A percentile compares a stretch with the other conserved stretches of the same genome.
phyloP scores from a whole-genome alignment of 2,329 filamentous ascomycete genomes.

The Endocalyx cinctus region DNA sequence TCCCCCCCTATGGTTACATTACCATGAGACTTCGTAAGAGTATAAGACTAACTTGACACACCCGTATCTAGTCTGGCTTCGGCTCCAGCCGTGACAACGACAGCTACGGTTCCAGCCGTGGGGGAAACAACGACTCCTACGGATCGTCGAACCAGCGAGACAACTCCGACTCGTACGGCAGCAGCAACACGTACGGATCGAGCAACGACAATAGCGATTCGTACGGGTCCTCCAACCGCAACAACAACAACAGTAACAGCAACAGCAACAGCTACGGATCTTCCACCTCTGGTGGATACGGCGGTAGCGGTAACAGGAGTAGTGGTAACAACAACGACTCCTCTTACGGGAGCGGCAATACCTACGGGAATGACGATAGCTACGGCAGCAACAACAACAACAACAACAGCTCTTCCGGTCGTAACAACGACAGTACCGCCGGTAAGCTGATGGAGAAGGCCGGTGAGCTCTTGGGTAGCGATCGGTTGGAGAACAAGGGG shows the following conservation, averaged over 20 bases:
- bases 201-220: not conserved
- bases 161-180: conserved; percentile 15
- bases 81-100: conserved; percentile 15
- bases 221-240: conserved; percentile 12
- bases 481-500: conserved; percentile 44
- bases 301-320: too few species aligned
- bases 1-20: conserved; percentile 1
- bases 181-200: conserved; percentile 4
- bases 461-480: conserved; percentile 43
- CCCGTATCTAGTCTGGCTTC: conserved; percentile 15
- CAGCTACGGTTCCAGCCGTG: conserved; percentile 10
- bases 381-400: conserved; percentile 1
- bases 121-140: conserved; percentile 14
- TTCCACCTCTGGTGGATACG: conserved; percentile 15
- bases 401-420: conserved; percentile 2
- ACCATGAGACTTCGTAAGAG: not conserved
- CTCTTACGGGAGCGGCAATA: conserved; percentile 6
- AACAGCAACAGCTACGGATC: not conserved
- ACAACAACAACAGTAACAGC: conserved; percentile 11
- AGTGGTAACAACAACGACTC: not conserved
- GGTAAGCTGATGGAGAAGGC: conserved; percentile 58
- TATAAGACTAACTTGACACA: too few species aligned
- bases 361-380: conserved; percentile 10
- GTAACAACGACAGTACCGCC: conserved; percentile 39
- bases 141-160: conserved; percentile 20